Conservation (phyloP, 1,284 basidiomycete genomes). For the Ceratobasidium sp. region DNA sequence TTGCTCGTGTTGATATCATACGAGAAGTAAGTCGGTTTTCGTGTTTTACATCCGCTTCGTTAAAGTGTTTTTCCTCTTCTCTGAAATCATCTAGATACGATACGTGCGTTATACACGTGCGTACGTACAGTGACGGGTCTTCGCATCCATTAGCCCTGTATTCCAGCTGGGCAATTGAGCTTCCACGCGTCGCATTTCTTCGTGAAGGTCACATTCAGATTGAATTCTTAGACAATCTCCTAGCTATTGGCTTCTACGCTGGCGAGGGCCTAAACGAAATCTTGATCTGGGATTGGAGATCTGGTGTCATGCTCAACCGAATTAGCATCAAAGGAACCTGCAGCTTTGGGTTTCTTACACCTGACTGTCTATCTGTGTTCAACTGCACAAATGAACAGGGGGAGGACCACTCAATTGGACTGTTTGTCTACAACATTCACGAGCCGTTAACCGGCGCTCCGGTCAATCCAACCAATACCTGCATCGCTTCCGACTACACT, state of each 20-base stretch:
- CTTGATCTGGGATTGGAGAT: slow-evolving; percentile 34
- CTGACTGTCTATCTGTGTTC: neutral
- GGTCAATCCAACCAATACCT: neutral
- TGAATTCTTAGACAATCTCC: slow-evolving; percentile 11
- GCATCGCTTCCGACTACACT: neutral
- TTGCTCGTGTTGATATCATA: too few species aligned
- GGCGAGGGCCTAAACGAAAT: neutral
- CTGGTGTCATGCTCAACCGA: neutral
- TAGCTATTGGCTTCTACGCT: neutral
- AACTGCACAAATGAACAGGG: neutral
- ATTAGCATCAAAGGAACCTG: slow-evolving; percentile 11
- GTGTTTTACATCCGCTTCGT: too few species aligned
- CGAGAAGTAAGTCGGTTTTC: too few species aligned
- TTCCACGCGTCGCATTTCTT: neutral
- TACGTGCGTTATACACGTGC: neutral
- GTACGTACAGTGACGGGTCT: neutral
- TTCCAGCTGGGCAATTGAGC: neutral
- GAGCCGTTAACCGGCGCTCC: neutral
- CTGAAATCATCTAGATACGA: too few species aligned
- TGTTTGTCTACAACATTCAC: slow-evolving; percentile 15
- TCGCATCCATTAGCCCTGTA: slow-evolving; percentile 7
- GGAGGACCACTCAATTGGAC: neutral
- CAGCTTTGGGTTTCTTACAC: slow-evolving; percentile 1
- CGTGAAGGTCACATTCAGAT: neutral
- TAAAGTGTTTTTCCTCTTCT: too few species aligned